Evolutionary conservation across 192 early-diverging fungal genomes (phyloP).

Genomic region (Cladochytrium replicatum): DNA sequence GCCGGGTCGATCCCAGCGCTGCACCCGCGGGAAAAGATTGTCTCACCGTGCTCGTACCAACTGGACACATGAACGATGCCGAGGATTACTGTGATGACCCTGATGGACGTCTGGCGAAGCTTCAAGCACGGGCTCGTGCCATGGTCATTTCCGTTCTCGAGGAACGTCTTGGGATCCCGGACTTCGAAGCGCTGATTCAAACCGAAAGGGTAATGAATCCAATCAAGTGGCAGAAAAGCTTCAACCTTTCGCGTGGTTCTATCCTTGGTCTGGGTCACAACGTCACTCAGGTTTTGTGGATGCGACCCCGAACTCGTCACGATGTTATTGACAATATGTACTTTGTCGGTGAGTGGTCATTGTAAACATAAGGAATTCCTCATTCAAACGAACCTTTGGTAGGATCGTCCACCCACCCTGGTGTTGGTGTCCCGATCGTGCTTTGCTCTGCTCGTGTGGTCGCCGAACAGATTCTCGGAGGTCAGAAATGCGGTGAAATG

Average conservation of each 20-base stretch:
- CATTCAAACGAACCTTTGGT: too few relatives aligned
- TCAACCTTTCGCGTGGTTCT: conserved; percentile 44
- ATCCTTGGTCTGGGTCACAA: conserved; percentile 43
- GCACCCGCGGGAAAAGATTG: conserved; percentile 36
- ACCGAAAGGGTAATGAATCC: conserved; percentile 41
- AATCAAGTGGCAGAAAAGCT: conserved; percentile 39
- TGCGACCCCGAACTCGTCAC: conserved; percentile 42
- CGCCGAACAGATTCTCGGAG: conserved; percentile 26
- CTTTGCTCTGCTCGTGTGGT: conserved; percentile 40
- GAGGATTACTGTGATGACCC: conserved; percentile 6
- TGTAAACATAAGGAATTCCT: background rate
- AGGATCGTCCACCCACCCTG: conserved; percentile 50
- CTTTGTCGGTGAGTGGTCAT: conserved; percentile 35
- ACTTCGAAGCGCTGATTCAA: conserved; percentile 32
- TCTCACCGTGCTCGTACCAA: conserved; percentile 42
- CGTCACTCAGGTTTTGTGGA: conserved; percentile 41
- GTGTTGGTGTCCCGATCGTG: conserved; percentile 52
- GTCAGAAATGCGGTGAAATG: background rate
- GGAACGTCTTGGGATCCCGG: conserved; percentile 17
- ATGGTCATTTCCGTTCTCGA: conserved; percentile 29
- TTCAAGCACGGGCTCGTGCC: conserved; percentile 26
- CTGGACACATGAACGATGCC: conserved; percentile 28
- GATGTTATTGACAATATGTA: conserved; percentile 39
- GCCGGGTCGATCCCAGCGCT: conserved; percentile 36
- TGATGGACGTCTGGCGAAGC: background rate